Evolutionary conservation across 1,139 yeast genomes (phyloP), one percentile per base, ranked within the genome.

Genomic region (Saccharomycopsis crataegensis): DNA sequence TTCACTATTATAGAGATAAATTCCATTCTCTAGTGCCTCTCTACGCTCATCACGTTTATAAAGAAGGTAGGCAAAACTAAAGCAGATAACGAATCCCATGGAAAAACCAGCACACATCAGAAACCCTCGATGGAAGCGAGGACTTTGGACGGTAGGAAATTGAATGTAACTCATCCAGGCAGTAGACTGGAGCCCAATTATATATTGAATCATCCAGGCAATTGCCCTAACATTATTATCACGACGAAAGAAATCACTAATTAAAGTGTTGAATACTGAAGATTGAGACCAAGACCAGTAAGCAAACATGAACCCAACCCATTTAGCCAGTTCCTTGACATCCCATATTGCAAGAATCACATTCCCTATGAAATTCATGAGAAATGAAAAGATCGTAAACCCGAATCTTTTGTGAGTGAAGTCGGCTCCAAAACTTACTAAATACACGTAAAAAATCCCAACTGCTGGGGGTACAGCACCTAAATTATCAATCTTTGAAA

Each of bases 101-200:
- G 64, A 57, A 56, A 66, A 65, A 4, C 58, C 63, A 11, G 70
- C 65, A 60, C 66, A 61, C 71, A 68, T 58, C 72, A 75, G 3
- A 78, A 68, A 80, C 53, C 85, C 85, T 59, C 69, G 74, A 48
- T 68, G 66, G 62, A 65, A 80, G 48, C 77, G 63, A 32, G 85
- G 86, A 1, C 77, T 73, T 38, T 78, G 80, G 3, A 64, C 69
- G 0, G 86, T 79, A 46, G 72, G 73, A 73, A 82, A 81, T 6
- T 78, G 79, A 14, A 71, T 57, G 28, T 75, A 56, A 67, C 77
- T 49, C 31, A 69, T 68, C 73, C 76, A 74, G 2, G 74, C 74
- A 63, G 38, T 70, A 64, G 33, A 69, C 62, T 58, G 73, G 73
- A 2, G 75, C 71, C 53, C 79, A 57, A 74, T 59, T 41, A 73